A percentile compares a stretch with the other conserved stretches of the same genome.
phyloP scores from a whole-genome alignment of 2,329 filamentous ascomycete genomes.

The Colletotrichum phormii region DNA sequence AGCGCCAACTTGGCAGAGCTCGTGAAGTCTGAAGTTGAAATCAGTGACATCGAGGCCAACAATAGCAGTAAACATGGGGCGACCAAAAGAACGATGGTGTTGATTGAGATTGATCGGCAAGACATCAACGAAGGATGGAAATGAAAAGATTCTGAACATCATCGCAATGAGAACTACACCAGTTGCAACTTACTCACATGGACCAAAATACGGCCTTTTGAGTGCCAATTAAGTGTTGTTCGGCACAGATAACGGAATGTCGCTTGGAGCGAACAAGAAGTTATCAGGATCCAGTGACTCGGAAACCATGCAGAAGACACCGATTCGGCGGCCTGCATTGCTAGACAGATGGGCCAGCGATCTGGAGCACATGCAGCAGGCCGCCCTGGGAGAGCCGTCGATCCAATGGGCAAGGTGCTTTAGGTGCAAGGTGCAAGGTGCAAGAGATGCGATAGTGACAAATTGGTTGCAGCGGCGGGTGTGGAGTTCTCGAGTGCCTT shows the following conservation, averaged over 20 bases:
- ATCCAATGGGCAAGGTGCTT: not conserved
- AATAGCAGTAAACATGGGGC: not conserved
- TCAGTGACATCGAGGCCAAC: not conserved
- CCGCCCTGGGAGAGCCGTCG: not conserved
- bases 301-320: slow-evolving; percentile 25
- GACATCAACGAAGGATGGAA: no score
- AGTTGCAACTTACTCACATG: not conserved
- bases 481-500: not conserved
- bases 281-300: slow-evolving; percentile 27
- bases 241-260: not conserved
- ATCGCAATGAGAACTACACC: not conserved
- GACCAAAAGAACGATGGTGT: not conserved
- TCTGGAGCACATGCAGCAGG: slow-evolving; percentile 22
- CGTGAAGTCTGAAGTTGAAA: not conserved
- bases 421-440: no score
- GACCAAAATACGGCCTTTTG: not conserved
- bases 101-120: not conserved
- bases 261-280: not conserved
- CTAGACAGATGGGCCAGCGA: slow-evolving; percentile 13
- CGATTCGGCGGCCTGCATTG: slow-evolving; percentile 16
- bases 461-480: not conserved
- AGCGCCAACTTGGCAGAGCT: not conserved
- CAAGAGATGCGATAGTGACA: not conserved
- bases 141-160: not conserved
- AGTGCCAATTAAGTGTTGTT: not conserved